Conservation (phyloP, 352 stramenopile species). For the Globisporangium nodosum region DNA sequence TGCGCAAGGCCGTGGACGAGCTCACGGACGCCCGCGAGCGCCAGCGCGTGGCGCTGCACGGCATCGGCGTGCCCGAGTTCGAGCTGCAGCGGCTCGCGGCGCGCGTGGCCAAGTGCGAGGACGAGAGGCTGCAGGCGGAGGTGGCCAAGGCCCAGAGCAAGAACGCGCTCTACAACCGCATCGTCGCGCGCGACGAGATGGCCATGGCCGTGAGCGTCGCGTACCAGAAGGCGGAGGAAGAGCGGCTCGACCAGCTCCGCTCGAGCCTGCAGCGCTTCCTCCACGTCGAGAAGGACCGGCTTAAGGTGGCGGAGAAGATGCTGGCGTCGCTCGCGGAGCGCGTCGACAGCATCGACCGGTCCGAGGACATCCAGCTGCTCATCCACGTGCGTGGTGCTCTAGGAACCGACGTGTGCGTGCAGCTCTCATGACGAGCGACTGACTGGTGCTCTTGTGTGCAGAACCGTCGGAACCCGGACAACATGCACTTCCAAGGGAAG, state of each 20-base stretch:
- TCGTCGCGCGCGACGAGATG: conserved; percentile 83
- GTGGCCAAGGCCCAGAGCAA: conserved; percentile 57
- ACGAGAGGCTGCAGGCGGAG: conserved; percentile 55
- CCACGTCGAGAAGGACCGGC: conserved; percentile 70
- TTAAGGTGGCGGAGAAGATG: conserved; percentile 59
- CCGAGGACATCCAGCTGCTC: conserved; percentile 78
- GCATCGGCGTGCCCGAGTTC: conserved; percentile 77
- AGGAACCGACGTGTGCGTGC: not conserved
- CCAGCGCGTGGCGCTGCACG: conserved; percentile 66
- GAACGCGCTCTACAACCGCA: conserved; percentile 74
- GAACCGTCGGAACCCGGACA: conserved; percentile 78
- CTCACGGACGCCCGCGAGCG: conserved; percentile 46
- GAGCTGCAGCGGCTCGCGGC: conserved; percentile 70
- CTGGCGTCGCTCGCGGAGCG: conserved; percentile 51
- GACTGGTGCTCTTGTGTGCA: conserved; percentile 4
- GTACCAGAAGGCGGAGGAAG: conserved; percentile 82
- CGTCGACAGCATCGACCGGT: conserved; percentile 52
- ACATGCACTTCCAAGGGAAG: conserved; percentile 86
- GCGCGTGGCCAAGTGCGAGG: conserved; percentile 50
- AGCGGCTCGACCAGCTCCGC: conserved; percentile 71
- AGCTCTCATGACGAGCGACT: not conserved
- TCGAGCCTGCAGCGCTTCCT: conserved; percentile 65
- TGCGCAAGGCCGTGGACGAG: conserved; percentile 37
- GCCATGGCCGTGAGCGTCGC: conserved; percentile 85
- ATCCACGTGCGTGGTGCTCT: conserved; percentile 40